Conservation (phyloP, 371 early-diverging fungal genomes). For the Haplosporangium sp. region DNA sequence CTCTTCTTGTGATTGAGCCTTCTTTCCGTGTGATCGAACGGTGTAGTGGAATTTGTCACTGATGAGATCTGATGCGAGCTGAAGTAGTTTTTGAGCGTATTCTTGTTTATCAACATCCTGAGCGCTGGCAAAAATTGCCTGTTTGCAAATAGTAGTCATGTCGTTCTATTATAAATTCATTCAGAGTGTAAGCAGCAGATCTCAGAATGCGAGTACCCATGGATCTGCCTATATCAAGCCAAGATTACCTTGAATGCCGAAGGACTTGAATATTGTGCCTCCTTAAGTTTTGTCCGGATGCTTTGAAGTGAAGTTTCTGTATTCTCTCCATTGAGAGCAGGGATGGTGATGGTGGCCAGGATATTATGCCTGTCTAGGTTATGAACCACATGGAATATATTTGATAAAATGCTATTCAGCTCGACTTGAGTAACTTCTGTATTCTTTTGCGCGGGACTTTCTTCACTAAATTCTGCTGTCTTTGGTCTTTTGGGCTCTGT, state of each 20-base stretch:
- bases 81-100: constrained; percentile 31
- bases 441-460: constrained; percentile 18
- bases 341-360: constrained; percentile 8
- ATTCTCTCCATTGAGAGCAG: constrained; percentile 27
- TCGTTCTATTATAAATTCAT: constrained; percentile 28
- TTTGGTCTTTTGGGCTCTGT: constrained; percentile 41
- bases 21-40: constrained; percentile 53
- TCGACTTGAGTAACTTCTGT: constrained; percentile 40
- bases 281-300: constrained; percentile 32
- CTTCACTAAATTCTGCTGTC: constrained; percentile 34
- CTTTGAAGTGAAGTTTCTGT: constrained; percentile 15
- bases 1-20: constrained; percentile 42
- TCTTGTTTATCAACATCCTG: constrained; percentile 19
- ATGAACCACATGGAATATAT: constrained; percentile 28
- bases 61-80: constrained; percentile 35
- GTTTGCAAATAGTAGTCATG: constrained; percentile 27
- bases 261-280: constrained; percentile 26
- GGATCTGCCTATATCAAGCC: neutral
- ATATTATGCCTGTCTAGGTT: constrained; percentile 30
- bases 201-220: neutral
- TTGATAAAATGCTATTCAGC: constrained; percentile 33
- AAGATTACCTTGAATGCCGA: constrained; percentile 34
- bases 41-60: constrained; percentile 47
- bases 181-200: neutral
- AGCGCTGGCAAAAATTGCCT: constrained; percentile 12